Percentiles rank a stretch among this genome's conserved stretches.
Conservation (phyloP, 192 early-diverging fungal genomes). For the Linnemannia elongata region DNA sequence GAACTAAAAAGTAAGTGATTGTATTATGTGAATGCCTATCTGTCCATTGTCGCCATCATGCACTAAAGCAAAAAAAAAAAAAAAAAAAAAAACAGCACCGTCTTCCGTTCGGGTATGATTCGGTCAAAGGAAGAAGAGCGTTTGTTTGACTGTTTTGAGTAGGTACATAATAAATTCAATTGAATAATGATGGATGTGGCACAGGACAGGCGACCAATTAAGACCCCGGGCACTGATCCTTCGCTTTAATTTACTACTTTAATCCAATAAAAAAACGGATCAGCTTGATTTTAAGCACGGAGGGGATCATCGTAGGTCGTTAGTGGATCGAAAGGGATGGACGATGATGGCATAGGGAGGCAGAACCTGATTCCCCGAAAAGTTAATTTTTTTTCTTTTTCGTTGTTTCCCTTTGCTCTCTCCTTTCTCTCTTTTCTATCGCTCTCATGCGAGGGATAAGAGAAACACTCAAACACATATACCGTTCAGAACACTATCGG, state of each 20-base stretch:
- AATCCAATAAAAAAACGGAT: no score
- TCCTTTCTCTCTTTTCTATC: background rate
- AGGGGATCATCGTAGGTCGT: background rate
- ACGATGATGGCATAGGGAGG: constrained; percentile 18
- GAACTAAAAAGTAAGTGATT: no score
- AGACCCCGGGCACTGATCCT: no score
- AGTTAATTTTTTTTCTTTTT: background rate
- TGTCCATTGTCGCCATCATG: no score
- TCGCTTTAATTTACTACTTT: background rate
- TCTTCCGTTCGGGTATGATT: no score
- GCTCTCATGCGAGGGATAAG: background rate
- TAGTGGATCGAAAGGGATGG: background rate
- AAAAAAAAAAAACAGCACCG: no score
- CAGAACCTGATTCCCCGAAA: constrained; percentile 16
- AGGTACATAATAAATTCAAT: background rate
- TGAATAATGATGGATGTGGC: background rate
- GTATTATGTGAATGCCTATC: no score
- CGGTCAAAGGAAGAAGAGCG: no score
- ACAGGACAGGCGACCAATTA: background rate
- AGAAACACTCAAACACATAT: background rate
- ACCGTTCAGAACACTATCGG: no score
- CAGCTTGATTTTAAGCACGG: background rate
- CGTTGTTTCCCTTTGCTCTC: background rate
- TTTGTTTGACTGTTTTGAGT: no score
- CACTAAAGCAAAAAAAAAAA: no score